Evolutionary conservation across 306 rosid genomes (phyloP), one percentile per base, ranked within the genome.

Genomic region (Trifolium pratense): DNA sequence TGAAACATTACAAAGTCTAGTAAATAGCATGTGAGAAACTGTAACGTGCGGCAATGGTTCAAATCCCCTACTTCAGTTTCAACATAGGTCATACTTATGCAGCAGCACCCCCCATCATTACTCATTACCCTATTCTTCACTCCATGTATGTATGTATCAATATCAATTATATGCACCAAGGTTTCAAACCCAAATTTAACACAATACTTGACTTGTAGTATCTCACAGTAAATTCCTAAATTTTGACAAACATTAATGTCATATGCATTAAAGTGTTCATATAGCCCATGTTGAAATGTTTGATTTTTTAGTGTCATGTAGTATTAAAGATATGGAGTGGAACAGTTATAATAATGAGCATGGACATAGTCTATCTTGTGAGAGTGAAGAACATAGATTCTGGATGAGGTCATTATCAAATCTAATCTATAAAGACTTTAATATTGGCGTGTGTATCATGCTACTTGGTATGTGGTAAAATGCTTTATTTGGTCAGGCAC

Each of bases 401-500:
- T 71, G 87, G 83, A 84, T 87, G 92, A 91, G 88, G 87, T 83
- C 91, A 89, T 80, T 46, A 73, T 78, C 69, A 83, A 84, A 89
- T 86, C 87, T 71, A 80, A 56, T 56, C 17, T 56, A 56, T 23
- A 14, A 83, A 79, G 83, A 84, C 85, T 73, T 91, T 68, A 87
- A 89, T 89, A 86, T 75, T 86, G 85, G 87, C 92, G 90, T 91
- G 91, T 83, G 86, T 75, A 17, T 5, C 71, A 45, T 79, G 83
- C 86, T 20, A 80, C 79, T 84, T 74, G 84, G 75, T 78, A 78
- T 62, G 89, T 66, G 81, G 83, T 86, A 86, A 91, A 86, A 86
- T 89, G 91, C 89, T 81, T 87, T 87, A 84, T 86, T 89, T 89
- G 88, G 91, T 87, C 85, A 75, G 73, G 86, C 97, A 86, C 80